phyloP scores from a whole-genome alignment of 2,329 filamentous ascomycete genomes.

The Alternaria conjuncta region DNA sequence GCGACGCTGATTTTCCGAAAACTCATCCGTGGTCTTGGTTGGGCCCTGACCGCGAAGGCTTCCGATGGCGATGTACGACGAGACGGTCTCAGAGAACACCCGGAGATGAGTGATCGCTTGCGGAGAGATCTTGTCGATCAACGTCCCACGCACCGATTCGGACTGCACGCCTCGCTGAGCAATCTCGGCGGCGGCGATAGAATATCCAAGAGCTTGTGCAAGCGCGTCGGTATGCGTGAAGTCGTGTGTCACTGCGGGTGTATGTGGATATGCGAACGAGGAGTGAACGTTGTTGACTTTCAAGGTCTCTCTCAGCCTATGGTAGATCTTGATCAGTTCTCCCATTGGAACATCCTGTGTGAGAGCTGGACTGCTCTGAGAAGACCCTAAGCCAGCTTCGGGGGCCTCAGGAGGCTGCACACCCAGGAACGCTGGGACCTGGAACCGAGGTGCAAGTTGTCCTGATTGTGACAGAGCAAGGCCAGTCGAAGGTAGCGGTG shows the following conservation, averaged over 20 bases:
- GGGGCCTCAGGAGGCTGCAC: slow-evolving; percentile 32
- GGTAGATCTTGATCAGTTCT: slow-evolving; percentile 63
- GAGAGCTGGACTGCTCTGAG: slow-evolving; percentile 27
- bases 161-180: slow-evolving; percentile 84
- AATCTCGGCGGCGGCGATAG: slow-evolving; percentile 88
- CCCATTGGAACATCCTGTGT: slow-evolving; percentile 38
- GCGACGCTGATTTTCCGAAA: slow-evolving; percentile 69
- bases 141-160: slow-evolving; percentile 69
- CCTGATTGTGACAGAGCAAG: slow-evolving; percentile 12
- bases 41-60: slow-evolving; percentile 67
- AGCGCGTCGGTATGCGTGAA: slow-evolving; percentile 64
- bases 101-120: slow-evolving; percentile 85
- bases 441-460: slow-evolving; percentile 30
- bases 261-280: slow-evolving; percentile 53
- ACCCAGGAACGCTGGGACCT: slow-evolving; percentile 39
- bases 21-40: slow-evolving; percentile 70
- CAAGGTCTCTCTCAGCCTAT: slow-evolving; percentile 62
- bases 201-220: slow-evolving; percentile 75
- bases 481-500: slow-evolving; percentile 22
- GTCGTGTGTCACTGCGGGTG: slow-evolving; percentile 53
- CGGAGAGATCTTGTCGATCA: slow-evolving; percentile 84
- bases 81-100: slow-evolving; percentile 84
- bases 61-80: slow-evolving; percentile 82
- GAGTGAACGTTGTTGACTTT: slow-evolving; percentile 58
- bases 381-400: slow-evolving; percentile 28